phyloP scores from a whole-genome alignment of 1,284 basidiomycete genomes.

The Cryptococcus depauperatus region DNA sequence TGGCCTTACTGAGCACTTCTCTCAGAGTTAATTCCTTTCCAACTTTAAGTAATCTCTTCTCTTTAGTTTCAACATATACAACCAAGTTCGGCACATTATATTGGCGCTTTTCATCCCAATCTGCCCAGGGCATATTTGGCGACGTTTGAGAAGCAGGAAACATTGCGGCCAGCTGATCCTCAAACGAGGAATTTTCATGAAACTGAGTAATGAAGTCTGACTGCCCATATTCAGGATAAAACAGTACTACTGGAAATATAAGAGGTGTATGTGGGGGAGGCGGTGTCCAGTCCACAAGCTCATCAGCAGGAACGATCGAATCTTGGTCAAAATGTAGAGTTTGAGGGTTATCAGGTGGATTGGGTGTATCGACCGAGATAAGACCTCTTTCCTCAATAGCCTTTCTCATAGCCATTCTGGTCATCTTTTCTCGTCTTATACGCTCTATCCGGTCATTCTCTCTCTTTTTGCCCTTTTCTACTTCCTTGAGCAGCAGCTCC shows the following conservation, averaged over 20 bases:
- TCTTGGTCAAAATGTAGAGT: constrained; percentile 49
- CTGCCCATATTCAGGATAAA: constrained; percentile 82
- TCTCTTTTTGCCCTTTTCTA: constrained; percentile 23
- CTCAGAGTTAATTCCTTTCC: constrained; percentile 78
- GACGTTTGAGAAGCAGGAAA: constrained; percentile 52
- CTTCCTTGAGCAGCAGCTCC: constrained; percentile 19
- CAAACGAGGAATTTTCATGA: constrained; percentile 75
- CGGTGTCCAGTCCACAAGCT: constrained; percentile 52
- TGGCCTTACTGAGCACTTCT: constrained; percentile 60
- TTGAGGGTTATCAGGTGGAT: constrained; percentile 53
- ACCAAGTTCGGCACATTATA: constrained; percentile 62
- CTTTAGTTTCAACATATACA: constrained; percentile 73
- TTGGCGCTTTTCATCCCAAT: constrained; percentile 70
- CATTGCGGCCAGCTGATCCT: constrained; percentile 68
- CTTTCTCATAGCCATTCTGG: constrained; percentile 24
- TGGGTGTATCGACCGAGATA: constrained; percentile 32
- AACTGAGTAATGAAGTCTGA: constrained; percentile 84
- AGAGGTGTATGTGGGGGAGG: constrained; percentile 55
- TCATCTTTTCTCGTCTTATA: constrained; percentile 25
- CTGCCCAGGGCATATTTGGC: constrained; percentile 48
- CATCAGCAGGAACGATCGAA: constrained; percentile 13
- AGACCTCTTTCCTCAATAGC: constrained; percentile 34
- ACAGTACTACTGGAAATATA: constrained; percentile 78
- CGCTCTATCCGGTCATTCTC: constrained; percentile 32
- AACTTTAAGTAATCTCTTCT: constrained; percentile 72